These are phyloP conservation scores for Verticillium isaacii DNA, from an alignment of 2,329 filamentous ascomycete species.

Conservation along the genomic window DNA sequence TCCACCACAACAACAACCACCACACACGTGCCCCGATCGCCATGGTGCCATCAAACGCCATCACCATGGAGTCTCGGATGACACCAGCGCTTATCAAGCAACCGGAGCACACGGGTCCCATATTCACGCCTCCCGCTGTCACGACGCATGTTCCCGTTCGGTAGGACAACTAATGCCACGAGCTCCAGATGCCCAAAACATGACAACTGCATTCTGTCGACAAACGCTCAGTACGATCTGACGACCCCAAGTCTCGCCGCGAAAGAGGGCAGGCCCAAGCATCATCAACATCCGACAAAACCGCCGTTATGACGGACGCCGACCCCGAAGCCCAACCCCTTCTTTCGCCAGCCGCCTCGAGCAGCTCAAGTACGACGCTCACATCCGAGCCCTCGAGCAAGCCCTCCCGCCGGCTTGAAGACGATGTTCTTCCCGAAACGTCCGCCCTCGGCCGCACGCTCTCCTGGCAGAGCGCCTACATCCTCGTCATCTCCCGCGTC, in stretches of 20 bases:
- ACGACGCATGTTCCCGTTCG: not conserved
- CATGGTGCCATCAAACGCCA: slow-evolving; percentile 3
- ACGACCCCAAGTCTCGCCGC: not conserved
- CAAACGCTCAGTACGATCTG: not conserved
- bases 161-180: not conserved
- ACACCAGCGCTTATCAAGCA: not conserved
- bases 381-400: not conserved
- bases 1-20: not conserved
- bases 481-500: slow-evolving; percentile 63
- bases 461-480: slow-evolving; percentile 59
- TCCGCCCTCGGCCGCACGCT: slow-evolving; percentile 54
- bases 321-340: not conserved
- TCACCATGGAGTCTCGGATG: not conserved
- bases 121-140: not conserved
- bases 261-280: not conserved
- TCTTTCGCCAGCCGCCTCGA: not conserved
- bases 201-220: not conserved
- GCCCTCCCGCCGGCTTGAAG: slow-evolving; percentile 36
- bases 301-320: not conserved
- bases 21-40: not conserved
- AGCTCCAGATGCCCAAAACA: not conserved
- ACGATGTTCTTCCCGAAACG: slow-evolving; percentile 55
- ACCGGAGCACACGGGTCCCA: not conserved
- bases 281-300: not conserved
- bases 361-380: not conserved